Base-by-base conservation (phyloP, 345 rosid genomes). In the Moricandia moricandioides region DNA sequence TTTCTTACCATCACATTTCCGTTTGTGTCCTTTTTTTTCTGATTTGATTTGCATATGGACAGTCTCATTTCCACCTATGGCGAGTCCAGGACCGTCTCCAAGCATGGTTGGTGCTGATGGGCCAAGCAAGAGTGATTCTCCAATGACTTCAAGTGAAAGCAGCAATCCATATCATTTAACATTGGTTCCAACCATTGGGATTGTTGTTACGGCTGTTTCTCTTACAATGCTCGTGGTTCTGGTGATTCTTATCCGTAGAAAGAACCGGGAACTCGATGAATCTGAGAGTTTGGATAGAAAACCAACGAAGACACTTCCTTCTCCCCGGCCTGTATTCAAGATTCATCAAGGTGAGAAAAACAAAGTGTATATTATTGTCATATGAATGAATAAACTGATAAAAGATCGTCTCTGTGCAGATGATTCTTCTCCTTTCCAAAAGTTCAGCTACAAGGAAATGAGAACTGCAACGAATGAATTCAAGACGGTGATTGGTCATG, bases 401-500 rank as follows among this genome's bases (percentile, higher is more conserved):
- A 39, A 39, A 5, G 7, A n/a, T 11, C 0, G 34, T 65, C 10
- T 47, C 5, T 70, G 16, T 82, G 84, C 71, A 94, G 98, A 92
- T 67, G 85, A 83, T 78, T 62, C 88, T 17, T 84, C 85, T 62
- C 84, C 87, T 88, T 86, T 91, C 56, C 88, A 27, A 73, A 89
- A 85, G 65, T 94, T 84, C 77, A 87, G 92, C 84, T 94, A 85
- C 82, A 89, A 81, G 83, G 96, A 92, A 71, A 84, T 86, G 34
- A 86, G 81, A 83, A 91, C 76, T 80, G 93, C 93, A 37, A 94
- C 98, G 0, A 86, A 86, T 49, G 85, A 82, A 78, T 90, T 90
- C 73, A 84, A 49, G 66, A 82, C 80, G 0, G 64, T 86, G 21
- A 86, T 94, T 75, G 98, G 98, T 67, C 85, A 81, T 8, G 98